Evolutionary conservation across 257 asterid genomes (phyloP), one percentile per base, ranked within the genome.

Genomic region (Striga asiatica): DNA sequence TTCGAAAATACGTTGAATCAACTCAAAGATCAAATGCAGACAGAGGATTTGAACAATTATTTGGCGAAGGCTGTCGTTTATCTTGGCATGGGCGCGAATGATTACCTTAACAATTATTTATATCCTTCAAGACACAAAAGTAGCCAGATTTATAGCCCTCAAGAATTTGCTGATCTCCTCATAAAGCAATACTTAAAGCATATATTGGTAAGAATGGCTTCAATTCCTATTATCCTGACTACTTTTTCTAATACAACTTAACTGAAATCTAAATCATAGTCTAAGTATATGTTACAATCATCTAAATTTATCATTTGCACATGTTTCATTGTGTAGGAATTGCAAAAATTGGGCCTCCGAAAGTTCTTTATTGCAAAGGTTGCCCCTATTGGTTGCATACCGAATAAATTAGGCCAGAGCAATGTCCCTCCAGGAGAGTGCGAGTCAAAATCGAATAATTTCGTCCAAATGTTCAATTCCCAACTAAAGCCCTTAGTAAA

Each of bases 151-250:
- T 48, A 47, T 25, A 49, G 2, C 39, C 60, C 64, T 48, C 28
- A 38, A 5, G 21, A 47, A 21, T 68, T 24, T 38, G 31, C 43
- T 12, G 68, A 68, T 55, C 60, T 68, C 34, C 73, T 68, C 55
- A 28, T 47, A 41, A 39, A 48, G 1, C 60, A 9, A 46, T 61
- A 54, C 49, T 18, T 4, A 0, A 21, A 19, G 8, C 13, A 68
- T 14, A 27, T 55, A 49, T 3, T 29, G 56, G 62, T 66, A 22
- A 58, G 49, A 2, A n/a, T n/a, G n/a, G n/a, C n/a, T n/a, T n/a
- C n/a, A n/a, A n/a, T n/a, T n/a, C n/a, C n/a, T n/a, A n/a, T n/a
- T n/a, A n/a, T n/a, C n/a, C n/a, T n/a, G n/a, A n/a, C n/a, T n/a
- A n/a, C n/a, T n/a, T n/a, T n/a, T n/a, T n/a, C n/a, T n/a, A n/a